Conservation (phyloP, 2,329 filamentous ascomycete genomes). For the Claviceps sp. region DNA sequence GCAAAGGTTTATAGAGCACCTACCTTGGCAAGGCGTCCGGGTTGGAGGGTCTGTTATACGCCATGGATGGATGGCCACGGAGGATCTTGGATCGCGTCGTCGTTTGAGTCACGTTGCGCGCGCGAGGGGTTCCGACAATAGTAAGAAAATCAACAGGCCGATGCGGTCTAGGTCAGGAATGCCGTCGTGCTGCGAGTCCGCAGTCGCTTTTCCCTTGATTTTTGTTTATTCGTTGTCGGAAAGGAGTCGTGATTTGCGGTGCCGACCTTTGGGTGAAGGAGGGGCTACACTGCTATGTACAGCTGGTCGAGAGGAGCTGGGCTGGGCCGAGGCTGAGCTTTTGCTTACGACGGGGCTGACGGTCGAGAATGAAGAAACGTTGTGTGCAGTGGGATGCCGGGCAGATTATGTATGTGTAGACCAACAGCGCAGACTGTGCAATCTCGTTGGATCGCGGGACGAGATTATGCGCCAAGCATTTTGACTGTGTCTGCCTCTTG, state of each 20-base stretch:
- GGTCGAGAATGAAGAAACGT: neutral
- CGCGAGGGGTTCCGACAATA: neutral
- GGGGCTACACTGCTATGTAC: neutral
- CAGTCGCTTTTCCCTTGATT: neutral
- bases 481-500: too few species aligned
- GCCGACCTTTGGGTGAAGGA: neutral
- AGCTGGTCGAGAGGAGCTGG: neutral
- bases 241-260: neutral
- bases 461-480: too few species aligned
- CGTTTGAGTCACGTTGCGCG: neutral
- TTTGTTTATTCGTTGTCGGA: neutral
- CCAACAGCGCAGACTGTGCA: too few species aligned
- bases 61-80: constrained; percentile 58
- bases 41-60: constrained; percentile 87
- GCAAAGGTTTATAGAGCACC: constrained; percentile 20
- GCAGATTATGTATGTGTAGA: too few species aligned
- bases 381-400: neutral
- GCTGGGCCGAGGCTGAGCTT: neutral
- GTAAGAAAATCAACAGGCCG: neutral
- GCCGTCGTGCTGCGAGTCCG: neutral
- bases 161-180: neutral
- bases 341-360: neutral
- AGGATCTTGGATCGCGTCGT: neutral
- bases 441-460: too few species aligned
- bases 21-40: constrained; percentile 90